Conservation (phyloP, 2,329 filamentous ascomycete species). For the Curvularia eragrostidis region DNA sequence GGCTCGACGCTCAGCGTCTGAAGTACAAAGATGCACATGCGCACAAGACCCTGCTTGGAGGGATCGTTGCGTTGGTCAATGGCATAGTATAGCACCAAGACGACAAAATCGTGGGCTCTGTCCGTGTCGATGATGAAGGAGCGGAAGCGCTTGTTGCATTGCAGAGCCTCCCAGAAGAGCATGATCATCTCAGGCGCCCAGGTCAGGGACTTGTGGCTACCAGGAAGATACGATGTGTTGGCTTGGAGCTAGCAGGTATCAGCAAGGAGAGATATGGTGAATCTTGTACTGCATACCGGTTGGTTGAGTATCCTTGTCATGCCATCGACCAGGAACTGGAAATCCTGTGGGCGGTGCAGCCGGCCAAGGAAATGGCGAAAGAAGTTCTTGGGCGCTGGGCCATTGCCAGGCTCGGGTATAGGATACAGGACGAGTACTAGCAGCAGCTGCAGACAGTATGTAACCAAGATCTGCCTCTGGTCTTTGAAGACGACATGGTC, state of each 20-base stretch:
- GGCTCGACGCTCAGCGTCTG: constrained; percentile 94
- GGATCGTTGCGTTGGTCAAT: constrained; percentile 86
- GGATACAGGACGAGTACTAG: constrained; percentile 85
- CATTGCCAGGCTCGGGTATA: constrained; percentile 76
- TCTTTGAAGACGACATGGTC: constrained; percentile 92
- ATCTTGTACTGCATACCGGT: constrained; percentile 59
- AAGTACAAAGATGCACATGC: constrained; percentile 96
- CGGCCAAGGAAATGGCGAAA: constrained; percentile 92
- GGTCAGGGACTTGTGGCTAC: constrained; percentile 77
- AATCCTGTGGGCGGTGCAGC: constrained; percentile 91
- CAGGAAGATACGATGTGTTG: constrained; percentile 85
- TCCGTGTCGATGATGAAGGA: constrained; percentile 97
- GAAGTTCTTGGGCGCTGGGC: constrained; percentile 78
- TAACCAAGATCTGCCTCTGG: constrained; percentile 86
- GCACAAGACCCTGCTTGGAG: constrained; percentile 87
- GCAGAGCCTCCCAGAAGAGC: constrained; percentile 95
- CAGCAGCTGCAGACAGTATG: constrained; percentile 90
- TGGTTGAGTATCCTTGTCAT: constrained; percentile 93
- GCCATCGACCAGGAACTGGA: constrained; percentile 95
- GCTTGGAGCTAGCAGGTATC: constrained; percentile 69
- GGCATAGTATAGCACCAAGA: constrained; percentile 90
- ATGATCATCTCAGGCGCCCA: constrained; percentile 96
- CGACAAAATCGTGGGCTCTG: constrained; percentile 88
- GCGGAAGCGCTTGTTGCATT: constrained; percentile 97
- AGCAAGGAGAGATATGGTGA: constrained; percentile 19